Base-by-base conservation (phyloP, 2,329 filamentous ascomycete species). In the Nigrospora oryzae region DNA sequence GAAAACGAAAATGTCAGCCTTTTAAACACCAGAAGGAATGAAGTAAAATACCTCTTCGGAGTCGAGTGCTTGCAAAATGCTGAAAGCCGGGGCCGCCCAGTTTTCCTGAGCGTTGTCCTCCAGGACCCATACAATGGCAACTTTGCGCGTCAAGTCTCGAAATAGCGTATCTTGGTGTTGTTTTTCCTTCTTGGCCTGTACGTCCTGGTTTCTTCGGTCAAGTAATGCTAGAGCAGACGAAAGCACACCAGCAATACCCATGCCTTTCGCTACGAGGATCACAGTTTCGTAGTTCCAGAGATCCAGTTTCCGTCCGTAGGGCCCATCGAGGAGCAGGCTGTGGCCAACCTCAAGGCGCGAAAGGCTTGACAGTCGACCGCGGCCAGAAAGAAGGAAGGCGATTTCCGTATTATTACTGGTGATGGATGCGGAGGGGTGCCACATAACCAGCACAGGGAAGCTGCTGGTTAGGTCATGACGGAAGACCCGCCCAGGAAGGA, bases 181-280 rank as follows among this genome's bases (percentile, higher is more conserved):
- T 23, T 23, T 23, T 23, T 23, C 19, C 19, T 23, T 23, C 19
- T 23, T 23, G 19, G 19, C 19, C 19, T 23, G 19, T 23, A 23
- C 19, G 19, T 23, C 19, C 19, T 23, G 19, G 19, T 23, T 23
- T 23, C 19, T 23, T 23, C 19, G 19, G 19, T 23, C 19, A 23
- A 23, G 19, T 23, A 23, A 23, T 23, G 19, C 19, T n/a, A 28
- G 40, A 44, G 40, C 40, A 42, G 53, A 52, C 12, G 45, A 36
- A 19, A 54, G 42, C 15, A 54, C 41, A 11, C 52, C 51, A 11
- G 43, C 44, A 30, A 54, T 54, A 12, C 49, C 47, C 15, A 53
- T 53, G 17, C 49, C 52, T 31, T 53, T 49, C 11, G 43, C 47
- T 31, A 49, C 31, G 7, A 54, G 41, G 11, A 54, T 44, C 13